phyloP scores from a whole-genome alignment of 108 stramenopile genomes.

The Stephanodiscus triporus region DNA sequence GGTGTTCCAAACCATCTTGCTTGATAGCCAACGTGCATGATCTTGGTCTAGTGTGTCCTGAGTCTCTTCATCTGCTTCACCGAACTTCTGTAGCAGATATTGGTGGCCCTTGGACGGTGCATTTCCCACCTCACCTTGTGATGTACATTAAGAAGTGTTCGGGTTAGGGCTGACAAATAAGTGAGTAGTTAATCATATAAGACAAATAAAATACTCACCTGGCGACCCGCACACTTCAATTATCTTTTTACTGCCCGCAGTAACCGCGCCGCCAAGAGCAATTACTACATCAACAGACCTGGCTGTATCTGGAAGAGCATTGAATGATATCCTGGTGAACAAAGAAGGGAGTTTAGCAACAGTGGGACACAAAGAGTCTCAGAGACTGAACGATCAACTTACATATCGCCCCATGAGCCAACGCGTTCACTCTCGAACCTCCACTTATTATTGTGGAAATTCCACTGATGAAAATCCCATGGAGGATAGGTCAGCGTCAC shows the following conservation, averaged over 20 bases:
- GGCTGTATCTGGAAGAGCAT: conserved; percentile 30
- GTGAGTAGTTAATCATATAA: too few relatives aligned
- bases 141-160: too few relatives aligned
- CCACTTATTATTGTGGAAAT: conserved; percentile 35
- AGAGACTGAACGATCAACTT: background rate
- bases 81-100: conserved; percentile 34
- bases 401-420: conserved; percentile 28
- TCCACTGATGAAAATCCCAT: conserved; percentile 22
- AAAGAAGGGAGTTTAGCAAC: background rate
- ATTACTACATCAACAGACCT: conserved; percentile 21
- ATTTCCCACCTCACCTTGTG: conserved; percentile 35
- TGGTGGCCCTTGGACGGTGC: conserved; percentile 27
- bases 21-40: conserved; percentile 30
- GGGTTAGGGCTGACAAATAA: too few relatives aligned
- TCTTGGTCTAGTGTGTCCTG: conserved; percentile 39
- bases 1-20: conserved; percentile 42
- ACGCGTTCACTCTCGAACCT: conserved; percentile 24
- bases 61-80: conserved; percentile 33
- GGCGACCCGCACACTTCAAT: conserved; percentile 47
- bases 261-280: conserved; percentile 22
- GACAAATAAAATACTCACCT: conserved; percentile 7
- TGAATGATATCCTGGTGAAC: conserved; percentile 8
- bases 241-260: conserved; percentile 19
- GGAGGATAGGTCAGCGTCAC: conserved; percentile 30
- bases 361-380: background rate